Conservation (phyloP, 768 basidiomycete species). For the Termitomyces sp. region DNA sequence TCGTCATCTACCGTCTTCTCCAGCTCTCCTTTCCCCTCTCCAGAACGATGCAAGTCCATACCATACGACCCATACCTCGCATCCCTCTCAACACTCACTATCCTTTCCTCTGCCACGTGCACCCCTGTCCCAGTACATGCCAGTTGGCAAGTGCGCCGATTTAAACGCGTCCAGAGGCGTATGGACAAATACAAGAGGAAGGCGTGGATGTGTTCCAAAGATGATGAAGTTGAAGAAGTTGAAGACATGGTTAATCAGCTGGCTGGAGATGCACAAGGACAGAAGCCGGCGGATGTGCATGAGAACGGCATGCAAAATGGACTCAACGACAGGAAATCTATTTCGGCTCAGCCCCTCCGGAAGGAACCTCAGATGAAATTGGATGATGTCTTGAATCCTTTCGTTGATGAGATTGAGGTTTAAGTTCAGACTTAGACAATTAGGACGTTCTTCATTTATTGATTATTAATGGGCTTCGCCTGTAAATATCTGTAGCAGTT, state of each 20-base stretch:
- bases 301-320: neutral
- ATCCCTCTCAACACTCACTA: constrained; percentile 9
- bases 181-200: constrained; percentile 28
- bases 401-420: constrained; percentile 25
- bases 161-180: constrained; percentile 24
- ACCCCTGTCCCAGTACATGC: constrained; percentile 30
- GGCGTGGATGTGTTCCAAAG: constrained; percentile 23
- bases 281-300: neutral
- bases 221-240: constrained; percentile 25
- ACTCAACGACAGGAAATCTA: neutral
- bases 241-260: constrained; percentile 16
- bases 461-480: neutral
- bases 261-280: neutral
- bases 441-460: neutral
- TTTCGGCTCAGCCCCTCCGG: neutral
- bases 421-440: constrained; percentile 1
- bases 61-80: constrained; percentile 11
- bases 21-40: constrained; percentile 6
- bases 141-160: constrained; percentile 25
- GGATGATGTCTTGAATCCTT: constrained; percentile 22
- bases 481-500: neutral
- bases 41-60: neutral
- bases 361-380: constrained; percentile 10
- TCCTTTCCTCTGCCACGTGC: constrained; percentile 7
- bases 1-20: constrained; percentile 5